These are phyloP conservation scores for Oenanthe sinensis DNA, from an alignment of 129 eudicot genomes.

Conservation along the genomic window DNA sequence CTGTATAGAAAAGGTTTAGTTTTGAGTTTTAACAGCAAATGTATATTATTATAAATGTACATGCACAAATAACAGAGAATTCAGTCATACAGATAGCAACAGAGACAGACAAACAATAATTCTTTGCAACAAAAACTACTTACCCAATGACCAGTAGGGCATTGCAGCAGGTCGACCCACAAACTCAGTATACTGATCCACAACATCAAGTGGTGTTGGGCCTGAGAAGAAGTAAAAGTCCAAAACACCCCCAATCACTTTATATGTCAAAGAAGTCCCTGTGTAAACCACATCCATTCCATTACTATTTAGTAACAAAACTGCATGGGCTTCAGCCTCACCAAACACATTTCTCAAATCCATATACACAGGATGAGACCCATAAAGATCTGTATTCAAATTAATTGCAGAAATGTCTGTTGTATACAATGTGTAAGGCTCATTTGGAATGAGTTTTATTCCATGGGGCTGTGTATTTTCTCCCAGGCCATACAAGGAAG, in stretches of 20 bases:
- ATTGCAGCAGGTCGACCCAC: constrained; percentile 93
- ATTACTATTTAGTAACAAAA: constrained; percentile 73
- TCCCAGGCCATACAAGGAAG: constrained; percentile 79
- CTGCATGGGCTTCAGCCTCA: constrained; percentile 61
- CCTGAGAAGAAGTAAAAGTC: constrained; percentile 93
- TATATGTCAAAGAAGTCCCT: constrained; percentile 78
- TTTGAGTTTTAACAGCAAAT: not conserved
- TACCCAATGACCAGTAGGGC: constrained; percentile 98
- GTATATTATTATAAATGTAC: not conserved
- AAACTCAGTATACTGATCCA: constrained; percentile 80
- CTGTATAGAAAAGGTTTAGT: too few species aligned
- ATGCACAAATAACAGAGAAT: not conserved
- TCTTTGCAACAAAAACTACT: constrained; percentile 10
- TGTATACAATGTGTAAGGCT: constrained; percentile 78
- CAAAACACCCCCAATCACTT: constrained; percentile 91
- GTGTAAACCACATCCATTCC: constrained; percentile 91
- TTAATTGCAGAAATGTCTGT: constrained; percentile 74
- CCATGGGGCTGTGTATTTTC: constrained; percentile 95
- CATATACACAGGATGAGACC: constrained; percentile 97
- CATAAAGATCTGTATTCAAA: constrained; percentile 72
- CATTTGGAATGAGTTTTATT: constrained; percentile 67
- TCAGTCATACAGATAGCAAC: not conserved
- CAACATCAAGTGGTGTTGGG: constrained; percentile 63
- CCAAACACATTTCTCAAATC: constrained; percentile 77
- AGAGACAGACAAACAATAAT: not conserved